Evolutionary conservation across 139 green algal species (phyloP), one percentile per base, ranked within the genome.

Genomic region (Protoeuglena noctilucae): DNA sequence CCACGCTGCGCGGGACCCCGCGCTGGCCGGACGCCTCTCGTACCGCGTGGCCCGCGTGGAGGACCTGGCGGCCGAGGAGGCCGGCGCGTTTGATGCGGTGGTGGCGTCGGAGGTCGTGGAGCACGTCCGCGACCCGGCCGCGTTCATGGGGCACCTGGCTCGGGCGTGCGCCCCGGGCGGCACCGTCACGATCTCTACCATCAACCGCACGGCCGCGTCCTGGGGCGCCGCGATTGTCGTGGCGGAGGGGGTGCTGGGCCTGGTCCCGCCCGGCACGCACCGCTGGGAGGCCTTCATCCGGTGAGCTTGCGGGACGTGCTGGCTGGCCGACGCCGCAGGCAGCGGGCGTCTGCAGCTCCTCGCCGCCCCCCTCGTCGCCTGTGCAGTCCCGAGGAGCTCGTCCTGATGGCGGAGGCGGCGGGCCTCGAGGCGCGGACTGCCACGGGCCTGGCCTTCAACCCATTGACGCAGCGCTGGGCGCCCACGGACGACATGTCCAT

Each of bases 201-300:
- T 96, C 25, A 94, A 89, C 68, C 69, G 86, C 43, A 95, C 88
- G 1, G 62, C 69, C 0, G 63, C 62, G 22, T 80, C 85, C 0
- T 93, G 82, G 55, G 69, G 70, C 1, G 22, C 89, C 18, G 87
- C 85, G 1, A 82, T 96, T 19, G 63, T 88, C 34, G 81, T 48
- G 2, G 88, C 87, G 0, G 88, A 96, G 78, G 71, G 79, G 39
- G 25, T 95, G 7, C 43, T 78, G 4, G 31, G 77, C 12, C 28
- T 83, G 50, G 65, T 86, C 25, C 83, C 83, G 4, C 19, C 21
- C 3, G 81, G 80, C 16, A 17, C 24, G 51, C 24, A 40, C 24
- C n/a, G 22, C 51, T 18, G 18, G 6, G 9, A 9, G 53, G 12
- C 47, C 23, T 14, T n/a, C n/a, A n/a, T n/a, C n/a, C n/a, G n/a